Percentiles rank a stretch among this genome's conserved stretches.
phyloP scores from a whole-genome alignment of 441 rosid species.

The Brassica hybrid region DNA sequence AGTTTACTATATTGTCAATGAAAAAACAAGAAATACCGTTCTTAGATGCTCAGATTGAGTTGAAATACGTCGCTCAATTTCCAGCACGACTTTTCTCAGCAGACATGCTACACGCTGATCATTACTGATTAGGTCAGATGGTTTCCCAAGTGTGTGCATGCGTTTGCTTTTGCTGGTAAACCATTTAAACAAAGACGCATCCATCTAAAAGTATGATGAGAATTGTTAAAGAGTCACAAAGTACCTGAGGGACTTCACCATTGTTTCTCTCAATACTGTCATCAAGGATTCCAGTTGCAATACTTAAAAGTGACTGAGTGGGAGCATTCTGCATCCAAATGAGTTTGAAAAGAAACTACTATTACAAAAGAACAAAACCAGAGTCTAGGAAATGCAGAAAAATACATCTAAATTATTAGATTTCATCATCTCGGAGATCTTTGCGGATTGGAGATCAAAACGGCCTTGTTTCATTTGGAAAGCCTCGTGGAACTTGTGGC shows the following conservation, averaged over 20 bases:
- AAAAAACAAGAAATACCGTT: slow-evolving; percentile 53
- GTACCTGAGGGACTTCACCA: slow-evolving; percentile 85
- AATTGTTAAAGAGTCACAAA: slow-evolving; percentile 19
- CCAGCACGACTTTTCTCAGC: slow-evolving; percentile 80
- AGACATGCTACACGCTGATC: slow-evolving; percentile 80
- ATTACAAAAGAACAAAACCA: too few relatives aligned
- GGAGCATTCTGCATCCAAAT: slow-evolving; percentile 82
- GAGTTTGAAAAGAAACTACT: too few relatives aligned
- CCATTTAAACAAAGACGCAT: slow-evolving; percentile 1
- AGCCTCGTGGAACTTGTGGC: slow-evolving; percentile 76
- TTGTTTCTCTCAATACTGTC: slow-evolving; percentile 76
- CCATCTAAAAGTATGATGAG: neutral
- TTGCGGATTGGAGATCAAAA: slow-evolving; percentile 72
- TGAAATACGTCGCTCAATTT: slow-evolving; percentile 92
- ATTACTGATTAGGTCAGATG: slow-evolving; percentile 24
- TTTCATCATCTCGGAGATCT: slow-evolving; percentile 81
- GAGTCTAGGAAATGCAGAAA: too few relatives aligned
- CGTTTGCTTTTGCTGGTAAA: slow-evolving; percentile 26
- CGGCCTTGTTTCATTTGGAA: slow-evolving; percentile 77
- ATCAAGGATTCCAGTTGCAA: slow-evolving; percentile 80
- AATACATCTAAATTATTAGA: slow-evolving; percentile 78
- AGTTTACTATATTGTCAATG: neutral
- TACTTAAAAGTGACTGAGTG: slow-evolving; percentile 85
- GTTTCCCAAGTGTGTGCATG: slow-evolving; percentile 2
- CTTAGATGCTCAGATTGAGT: slow-evolving; percentile 92